Evolutionary conservation across 768 basidiomycete genomes (phyloP), one percentile per base, ranked within the genome.

Genomic region (Gymnopilus dilepis): DNA sequence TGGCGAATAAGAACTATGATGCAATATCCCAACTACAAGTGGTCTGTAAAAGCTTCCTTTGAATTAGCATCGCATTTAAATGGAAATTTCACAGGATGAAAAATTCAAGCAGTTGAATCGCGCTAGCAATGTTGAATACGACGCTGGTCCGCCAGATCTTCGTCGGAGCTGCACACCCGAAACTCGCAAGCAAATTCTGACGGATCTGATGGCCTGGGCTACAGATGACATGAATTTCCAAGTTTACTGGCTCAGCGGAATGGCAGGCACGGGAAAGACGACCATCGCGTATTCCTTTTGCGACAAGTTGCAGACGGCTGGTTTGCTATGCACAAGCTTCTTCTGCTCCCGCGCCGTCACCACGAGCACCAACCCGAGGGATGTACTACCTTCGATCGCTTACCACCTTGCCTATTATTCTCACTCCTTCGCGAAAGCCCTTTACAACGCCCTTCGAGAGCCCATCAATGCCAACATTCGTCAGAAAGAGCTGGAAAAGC

Each of bases 261-360:
- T 67, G 41, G 66, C 64, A 21, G 71, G 70, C 2, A 71, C 63
- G 4, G 70, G 71, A 6, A 72, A 72, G 42, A 61, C 72, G 3
- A 68, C 70, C n/a, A 69, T 73, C 45, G 61, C 70, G 3, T 58
- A 65, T 41, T 59, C 65, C 2, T 59, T 73, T 37, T 56, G 59
- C 31, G 45, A 62, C n/a, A 24, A 34, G n/a, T 59, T 72, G 17
- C 72, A 82, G 77, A 72, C 78, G 75, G 24, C 81, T 65, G 74
- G 75, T 15, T 78, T 83, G 1, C 84, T 85, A 65, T 77, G 74
- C 13, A 77, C 80, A 3, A 64, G 54, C 26, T 69, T 64, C 48
- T 69, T 69, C 52, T 70, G 64, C 17, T 60, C 56, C 38, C 56
- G 57, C 4, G 37, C 26, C 11, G 34, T 37, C 15, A 6, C 22